Evolutionary conservation across 495 filamentous ascomycete genomes (phyloP), one percentile per base, ranked within the genome.

Genomic region (Aspergillus egyptiacus): DNA sequence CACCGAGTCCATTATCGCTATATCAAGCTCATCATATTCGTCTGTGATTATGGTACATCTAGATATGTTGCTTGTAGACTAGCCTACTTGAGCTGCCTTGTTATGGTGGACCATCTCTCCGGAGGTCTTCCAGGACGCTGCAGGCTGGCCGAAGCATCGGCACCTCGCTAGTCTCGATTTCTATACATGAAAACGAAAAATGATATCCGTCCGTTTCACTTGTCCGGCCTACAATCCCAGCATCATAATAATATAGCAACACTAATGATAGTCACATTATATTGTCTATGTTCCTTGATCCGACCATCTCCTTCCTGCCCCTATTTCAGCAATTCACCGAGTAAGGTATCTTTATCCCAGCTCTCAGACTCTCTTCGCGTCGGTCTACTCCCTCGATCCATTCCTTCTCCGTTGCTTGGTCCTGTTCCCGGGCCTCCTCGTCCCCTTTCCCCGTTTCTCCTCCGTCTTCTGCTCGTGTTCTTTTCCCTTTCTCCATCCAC

Each of bases 111-210:
- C n/a, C n/a, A n/a, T n/a, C n/a, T n/a, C n/a, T n/a, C n/a, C n/a
- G n/a, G n/a, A n/a, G n/a, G n/a, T n/a, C n/a, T n/a, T n/a, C n/a
- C n/a, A n/a, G n/a, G n/a, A n/a, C n/a, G n/a, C n/a, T 42, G 27
- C 35, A 24, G 43, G 22, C 44, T 20, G 25, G 15, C 32, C 7
- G 22, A 47, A 37, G n/a, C 44, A 40, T 40, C 7, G 35, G 46
- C 46, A 40, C n/a, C 15, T 53, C 28, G 41, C 38, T 34, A 20
- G 39, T 38, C 34, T 53, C 44, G 37, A 55, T 53, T 54, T 55
- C 51, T 40, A 48, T 60, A 51, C 38, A 51, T 35, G 44, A 24
- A 44, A 23, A 44, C 33, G 41, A 44, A 32, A 44, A n/a, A n/a
- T n/a, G n/a, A n/a, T n/a, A n/a, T n/a, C n/a, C n/a, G n/a, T 44